phyloP scores from a whole-genome alignment of 2,329 filamentous ascomycete genomes.

The Fusarium longipes region DNA sequence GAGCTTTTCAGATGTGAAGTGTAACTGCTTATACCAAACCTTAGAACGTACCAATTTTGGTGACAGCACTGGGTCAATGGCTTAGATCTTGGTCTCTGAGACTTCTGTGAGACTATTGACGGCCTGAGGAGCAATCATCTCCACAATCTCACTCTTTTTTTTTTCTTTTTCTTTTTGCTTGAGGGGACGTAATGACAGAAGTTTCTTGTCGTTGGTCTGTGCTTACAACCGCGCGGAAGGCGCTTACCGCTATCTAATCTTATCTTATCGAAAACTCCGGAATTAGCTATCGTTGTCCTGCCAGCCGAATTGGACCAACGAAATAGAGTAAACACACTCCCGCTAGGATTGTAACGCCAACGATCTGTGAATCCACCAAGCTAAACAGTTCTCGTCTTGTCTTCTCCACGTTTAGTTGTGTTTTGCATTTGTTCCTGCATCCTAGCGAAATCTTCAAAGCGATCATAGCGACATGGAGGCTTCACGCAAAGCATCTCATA shows the following conservation, averaged over 20 bases:
- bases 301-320: slow-evolving; percentile 27
- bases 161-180: background rate
- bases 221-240: slow-evolving; percentile 29
- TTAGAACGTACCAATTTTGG: slow-evolving; percentile 35
- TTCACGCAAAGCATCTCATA: slow-evolving; percentile 54
- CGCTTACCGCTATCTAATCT: slow-evolving; percentile 26
- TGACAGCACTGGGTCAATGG: slow-evolving; percentile 34
- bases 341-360: slow-evolving; percentile 27
- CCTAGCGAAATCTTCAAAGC: slow-evolving; percentile 9
- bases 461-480: slow-evolving; percentile 52
- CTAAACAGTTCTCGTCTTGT: slow-evolving; percentile 20
- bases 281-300: slow-evolving; percentile 33
- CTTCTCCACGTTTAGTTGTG: slow-evolving; percentile 17
- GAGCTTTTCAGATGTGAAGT: background rate
- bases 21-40: slow-evolving; percentile 13
- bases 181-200: background rate
- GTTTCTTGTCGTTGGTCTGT: slow-evolving; percentile 5
- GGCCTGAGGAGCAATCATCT: slow-evolving; percentile 16
- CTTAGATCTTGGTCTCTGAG: slow-evolving; percentile 22
- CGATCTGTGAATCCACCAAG: slow-evolving; percentile 38
- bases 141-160: slow-evolving; percentile 12
- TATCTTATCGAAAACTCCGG: slow-evolving; percentile 16
- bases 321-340: slow-evolving; percentile 25
- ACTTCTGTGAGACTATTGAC: slow-evolving; percentile 1
- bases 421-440: slow-evolving; percentile 18